Evolutionary conservation across 768 basidiomycete species (phyloP).

Genomic region (Sarcomyxa edulis): DNA sequence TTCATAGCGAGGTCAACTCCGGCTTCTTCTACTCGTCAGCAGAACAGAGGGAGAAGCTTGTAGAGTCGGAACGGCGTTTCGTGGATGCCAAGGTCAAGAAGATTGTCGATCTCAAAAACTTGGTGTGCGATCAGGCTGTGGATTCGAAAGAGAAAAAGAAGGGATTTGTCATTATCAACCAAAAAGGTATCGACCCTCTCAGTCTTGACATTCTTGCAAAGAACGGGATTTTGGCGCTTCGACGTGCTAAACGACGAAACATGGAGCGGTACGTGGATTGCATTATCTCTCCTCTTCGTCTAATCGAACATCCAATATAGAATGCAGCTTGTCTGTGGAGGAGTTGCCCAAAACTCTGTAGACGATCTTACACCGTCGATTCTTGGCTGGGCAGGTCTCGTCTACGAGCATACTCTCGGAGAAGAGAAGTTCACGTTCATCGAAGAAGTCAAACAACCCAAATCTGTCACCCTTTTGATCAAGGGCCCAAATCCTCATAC

Average conservation of each 20-base stretch:
- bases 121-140: conserved; percentile 91
- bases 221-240: conserved; percentile 91
- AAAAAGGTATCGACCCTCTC: conserved; percentile 98
- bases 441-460: conserved; percentile 93
- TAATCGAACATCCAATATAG: conserved; percentile 29
- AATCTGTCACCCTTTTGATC: conserved; percentile 92
- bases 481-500: conserved; percentile 98
- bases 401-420: conserved; percentile 98
- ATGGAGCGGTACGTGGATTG: conserved; percentile 80
- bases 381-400: conserved; percentile 95
- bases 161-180: conserved; percentile 93
- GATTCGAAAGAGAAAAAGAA: conserved; percentile 77
- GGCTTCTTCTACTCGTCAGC: conserved; percentile 99
- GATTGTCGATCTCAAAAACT: conserved; percentile 93
- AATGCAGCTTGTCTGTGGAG: conserved; percentile 90
- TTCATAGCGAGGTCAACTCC: conserved; percentile 91
- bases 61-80: conserved; percentile 93
- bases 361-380: conserved; percentile 90
- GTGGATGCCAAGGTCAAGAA: conserved; percentile 93
- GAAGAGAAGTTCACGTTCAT: conserved; percentile 99
- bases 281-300: neutral
- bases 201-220: conserved; percentile 94
- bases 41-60: conserved; percentile 97
- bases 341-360: conserved; percentile 94
- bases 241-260: conserved; percentile 95